A percentile compares a stretch with the other conserved stretches of the same genome.
Conservation (phyloP, 2,329 filamentous ascomycete genomes). For the Fusarium denticulatum region DNA sequence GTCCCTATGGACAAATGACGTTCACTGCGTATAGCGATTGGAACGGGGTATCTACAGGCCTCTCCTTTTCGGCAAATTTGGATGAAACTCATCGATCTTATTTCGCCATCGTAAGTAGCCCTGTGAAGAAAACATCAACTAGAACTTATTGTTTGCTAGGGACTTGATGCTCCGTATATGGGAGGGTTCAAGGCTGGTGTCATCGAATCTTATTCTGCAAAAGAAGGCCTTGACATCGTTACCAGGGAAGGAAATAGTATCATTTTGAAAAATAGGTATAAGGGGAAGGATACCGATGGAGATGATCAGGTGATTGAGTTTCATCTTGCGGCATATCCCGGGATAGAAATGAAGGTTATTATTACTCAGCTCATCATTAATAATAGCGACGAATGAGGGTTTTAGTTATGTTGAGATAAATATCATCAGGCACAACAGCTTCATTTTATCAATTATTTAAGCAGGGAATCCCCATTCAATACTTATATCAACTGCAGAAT, state of each 20-base stretch:
- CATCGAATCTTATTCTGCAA: fast-evolving
- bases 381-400: fast-evolving
- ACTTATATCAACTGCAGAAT: too few species aligned
- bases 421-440: fast-evolving
- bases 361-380: neutral
- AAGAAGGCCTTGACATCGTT: neutral
- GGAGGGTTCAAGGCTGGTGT: neutral
- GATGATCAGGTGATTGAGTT: neutral
- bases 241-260: neutral
- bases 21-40: neutral
- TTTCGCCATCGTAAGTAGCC: neutral
- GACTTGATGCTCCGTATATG: fast-evolving
- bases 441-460: neutral
- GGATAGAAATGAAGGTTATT: neutral
- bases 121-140: fast-evolving
- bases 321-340: neutral
- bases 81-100: neutral
- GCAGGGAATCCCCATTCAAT: too few species aligned
- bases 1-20: neutral
- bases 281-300: fast-evolving
- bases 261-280: fast-evolving
- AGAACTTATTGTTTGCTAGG: fast-evolving
- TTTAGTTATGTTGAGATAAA: fast-evolving
- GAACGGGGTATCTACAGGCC: fast-evolving
- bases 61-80: neutral